Evolutionary conservation across 2,329 filamentous ascomycete species (phyloP).

Genomic region (Ophiostoma montium): DNA sequence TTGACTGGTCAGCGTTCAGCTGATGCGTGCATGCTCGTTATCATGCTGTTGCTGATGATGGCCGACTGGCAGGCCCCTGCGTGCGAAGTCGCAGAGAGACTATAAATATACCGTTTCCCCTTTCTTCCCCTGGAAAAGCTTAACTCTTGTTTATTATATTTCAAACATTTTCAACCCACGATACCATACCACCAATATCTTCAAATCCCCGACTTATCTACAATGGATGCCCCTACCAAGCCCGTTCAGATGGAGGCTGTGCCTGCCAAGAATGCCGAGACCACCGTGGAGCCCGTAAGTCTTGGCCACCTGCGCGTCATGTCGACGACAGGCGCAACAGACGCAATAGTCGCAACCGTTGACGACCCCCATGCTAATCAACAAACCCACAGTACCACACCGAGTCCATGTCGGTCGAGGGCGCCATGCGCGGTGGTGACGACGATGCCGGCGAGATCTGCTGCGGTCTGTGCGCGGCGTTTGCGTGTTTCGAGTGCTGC

Average conservation of each 20-base stretch:
- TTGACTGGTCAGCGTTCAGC: no score
- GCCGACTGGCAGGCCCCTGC: background rate
- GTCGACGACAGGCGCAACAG: no score
- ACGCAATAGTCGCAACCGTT: no score
- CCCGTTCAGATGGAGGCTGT: conserved; percentile 12
- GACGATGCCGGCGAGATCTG: conserved; percentile 15
- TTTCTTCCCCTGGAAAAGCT: background rate
- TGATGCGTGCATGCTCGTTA: no score
- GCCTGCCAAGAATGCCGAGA: conserved; percentile 14
- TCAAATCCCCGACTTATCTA: background rate
- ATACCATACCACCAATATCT: background rate
- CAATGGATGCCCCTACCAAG: conserved; percentile 14
- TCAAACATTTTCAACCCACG: background rate
- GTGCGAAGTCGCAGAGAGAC: background rate
- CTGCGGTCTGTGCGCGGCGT: conserved; percentile 17
- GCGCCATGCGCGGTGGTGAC: conserved; percentile 16
- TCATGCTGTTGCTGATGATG: no score
- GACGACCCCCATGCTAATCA: background rate
- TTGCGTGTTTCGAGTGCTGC: conserved; percentile 15
- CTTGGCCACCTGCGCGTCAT: background rate
- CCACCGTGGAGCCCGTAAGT: conserved; percentile 16
- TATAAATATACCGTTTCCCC: background rate
- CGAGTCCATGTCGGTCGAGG: conserved; percentile 15
- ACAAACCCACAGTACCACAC: conserved; percentile 9
- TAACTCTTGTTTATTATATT: background rate